Conservation (phyloP, 169 alveolate genomes). For the Plasmodium billcollinsi region DNA sequence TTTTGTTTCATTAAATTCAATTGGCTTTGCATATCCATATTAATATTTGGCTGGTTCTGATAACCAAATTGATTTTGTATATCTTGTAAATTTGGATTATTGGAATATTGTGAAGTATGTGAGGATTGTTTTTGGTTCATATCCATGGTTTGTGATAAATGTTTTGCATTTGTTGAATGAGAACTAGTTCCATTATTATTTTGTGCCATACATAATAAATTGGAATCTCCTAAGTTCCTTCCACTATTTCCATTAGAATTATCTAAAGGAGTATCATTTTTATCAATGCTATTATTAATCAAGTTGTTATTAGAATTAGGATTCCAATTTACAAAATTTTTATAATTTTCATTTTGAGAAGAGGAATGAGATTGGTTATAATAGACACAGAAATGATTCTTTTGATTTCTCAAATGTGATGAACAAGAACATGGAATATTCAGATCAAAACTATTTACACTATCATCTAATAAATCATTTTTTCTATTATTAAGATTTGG, state of each 20-base stretch:
- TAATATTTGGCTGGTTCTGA: conserved; percentile 24
- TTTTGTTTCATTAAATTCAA: conserved; percentile 16
- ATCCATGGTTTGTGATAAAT: conserved; percentile 21
- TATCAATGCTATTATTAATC: conserved; percentile 9
- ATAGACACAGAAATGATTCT: conserved; percentile 49
- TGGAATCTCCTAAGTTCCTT: conserved; percentile 13
- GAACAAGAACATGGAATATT: conserved; percentile 31
- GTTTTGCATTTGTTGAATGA: conserved; percentile 17
- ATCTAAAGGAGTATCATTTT: conserved; percentile 19
- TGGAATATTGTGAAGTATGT: conserved; percentile 17
- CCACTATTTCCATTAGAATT: conserved; percentile 12
- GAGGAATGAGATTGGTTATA: conserved; percentile 18
- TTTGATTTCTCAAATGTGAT: conserved; percentile 44
- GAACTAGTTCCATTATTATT: conserved; percentile 43
- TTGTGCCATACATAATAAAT: background rate
- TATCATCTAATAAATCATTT: conserved; percentile 12
- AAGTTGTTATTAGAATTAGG: conserved; percentile 6
- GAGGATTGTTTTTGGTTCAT: conserved; percentile 25
- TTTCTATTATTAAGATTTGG: conserved; percentile 1
- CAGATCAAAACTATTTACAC: conserved; percentile 21
- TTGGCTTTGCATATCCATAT: conserved; percentile 20
- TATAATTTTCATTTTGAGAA: conserved; percentile 12
- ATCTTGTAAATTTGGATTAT: conserved; percentile 10
- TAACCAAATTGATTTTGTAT: conserved; percentile 23
- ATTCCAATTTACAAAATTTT: conserved; percentile 28